Evolutionary conservation across 192 early-diverging fungal genomes (phyloP).

Genomic region (Coemansia sp.): DNA sequence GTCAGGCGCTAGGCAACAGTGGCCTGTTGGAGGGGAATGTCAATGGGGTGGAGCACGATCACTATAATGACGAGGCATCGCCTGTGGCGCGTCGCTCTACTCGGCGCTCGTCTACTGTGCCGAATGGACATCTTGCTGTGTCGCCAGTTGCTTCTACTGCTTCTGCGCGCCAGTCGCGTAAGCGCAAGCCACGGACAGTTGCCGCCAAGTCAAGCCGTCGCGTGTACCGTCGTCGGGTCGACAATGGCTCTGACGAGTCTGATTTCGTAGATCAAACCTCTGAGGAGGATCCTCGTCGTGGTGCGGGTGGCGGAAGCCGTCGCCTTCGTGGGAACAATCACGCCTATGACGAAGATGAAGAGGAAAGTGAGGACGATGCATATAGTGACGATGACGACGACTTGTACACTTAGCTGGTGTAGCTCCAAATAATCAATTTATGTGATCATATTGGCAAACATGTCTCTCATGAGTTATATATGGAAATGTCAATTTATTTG

Average conservation of each 20-base stretch:
- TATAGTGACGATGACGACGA: conserved; percentile 11
- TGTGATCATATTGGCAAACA: not conserved
- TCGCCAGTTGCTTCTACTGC: not conserved
- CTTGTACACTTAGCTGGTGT: conserved; percentile 3
- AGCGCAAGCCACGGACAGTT: conserved; percentile 13
- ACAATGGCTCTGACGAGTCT: not conserved
- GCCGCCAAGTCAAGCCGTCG: conserved; percentile 2
- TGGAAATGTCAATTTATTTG: too few species aligned
- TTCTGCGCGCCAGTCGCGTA: conserved; percentile 7
- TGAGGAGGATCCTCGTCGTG: not conserved
- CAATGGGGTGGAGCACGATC: not conserved
- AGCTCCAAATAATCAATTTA: not conserved
- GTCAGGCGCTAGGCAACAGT: not conserved
- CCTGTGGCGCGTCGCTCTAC: conserved; percentile 6
- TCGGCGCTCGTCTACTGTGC: not conserved
- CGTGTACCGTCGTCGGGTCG: conserved; percentile 4
- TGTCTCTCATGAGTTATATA: not conserved
- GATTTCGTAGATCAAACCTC: not conserved
- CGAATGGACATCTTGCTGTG: not conserved
- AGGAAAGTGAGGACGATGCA: conserved; percentile 6
- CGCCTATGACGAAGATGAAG: not conserved
- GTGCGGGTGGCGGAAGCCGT: not conserved
- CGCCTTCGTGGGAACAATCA: not conserved
- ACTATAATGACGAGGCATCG: not conserved
- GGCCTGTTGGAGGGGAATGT: not conserved